These are phyloP conservation scores for Xylaria sp. DNA, from an alignment of 2,329 filamentous ascomycete genomes.

Conservation along the genomic window DNA sequence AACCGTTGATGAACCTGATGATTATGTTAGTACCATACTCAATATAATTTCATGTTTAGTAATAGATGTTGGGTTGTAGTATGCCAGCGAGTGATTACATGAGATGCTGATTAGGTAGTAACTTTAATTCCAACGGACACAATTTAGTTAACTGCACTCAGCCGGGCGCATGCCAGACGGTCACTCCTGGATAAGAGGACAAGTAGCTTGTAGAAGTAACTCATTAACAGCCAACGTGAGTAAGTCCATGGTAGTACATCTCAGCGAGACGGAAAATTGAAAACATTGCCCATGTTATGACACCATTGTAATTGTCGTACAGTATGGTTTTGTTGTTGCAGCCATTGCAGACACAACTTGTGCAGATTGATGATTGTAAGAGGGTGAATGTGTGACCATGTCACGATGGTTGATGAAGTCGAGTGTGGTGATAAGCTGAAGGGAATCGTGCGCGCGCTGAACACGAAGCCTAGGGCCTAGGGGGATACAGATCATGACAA, in stretches of 20 bases:
- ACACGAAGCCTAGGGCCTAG: background rate
- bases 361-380: background rate
- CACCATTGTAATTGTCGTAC: background rate
- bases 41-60: too few relatives aligned
- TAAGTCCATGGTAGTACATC: background rate
- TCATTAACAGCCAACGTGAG: background rate
- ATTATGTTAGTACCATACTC: slow-evolving; percentile 10
- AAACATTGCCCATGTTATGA: background rate
- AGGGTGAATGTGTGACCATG: slow-evolving; percentile 1
- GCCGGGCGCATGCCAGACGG: too few relatives aligned
- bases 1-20: slow-evolving; percentile 78
- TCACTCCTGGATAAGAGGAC: background rate
- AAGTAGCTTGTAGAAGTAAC: slow-evolving; percentile 3
- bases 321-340: background rate
- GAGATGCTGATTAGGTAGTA: background rate
- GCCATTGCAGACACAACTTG: background rate
- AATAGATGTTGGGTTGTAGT: background rate
- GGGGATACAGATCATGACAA: background rate
- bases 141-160: background rate
- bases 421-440: background rate
- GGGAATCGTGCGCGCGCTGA: background rate
- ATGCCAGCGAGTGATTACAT: background rate
- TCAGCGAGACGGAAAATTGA: background rate
- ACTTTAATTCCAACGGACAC: background rate
- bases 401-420: background rate